Evolutionary conservation across 257 asterid genomes (phyloP), one percentile per base, ranked within the genome.

Genomic region (Pogostemon cablin): DNA sequence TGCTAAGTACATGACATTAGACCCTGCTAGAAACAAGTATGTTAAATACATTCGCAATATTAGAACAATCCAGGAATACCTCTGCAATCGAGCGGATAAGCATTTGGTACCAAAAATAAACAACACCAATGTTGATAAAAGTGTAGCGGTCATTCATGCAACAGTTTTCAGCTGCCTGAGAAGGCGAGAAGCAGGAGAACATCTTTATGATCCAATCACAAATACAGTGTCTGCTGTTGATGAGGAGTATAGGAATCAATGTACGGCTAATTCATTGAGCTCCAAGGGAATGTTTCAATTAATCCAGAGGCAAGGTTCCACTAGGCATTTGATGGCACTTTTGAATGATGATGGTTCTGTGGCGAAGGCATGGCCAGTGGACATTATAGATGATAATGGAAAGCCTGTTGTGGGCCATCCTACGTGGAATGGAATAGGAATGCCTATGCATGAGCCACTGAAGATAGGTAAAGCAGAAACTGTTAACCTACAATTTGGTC

Each of bases 321-420:
- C 79, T 12, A 79, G 99, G 85, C 97, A 88, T 76, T 52, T 95
- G 87, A 95, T 95, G 99, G 99, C 98, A 66, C 96, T 95, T 72
- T 49, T 95, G 76, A 95, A 91, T 67, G 69, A 82, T 57, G 99
- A 95, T 77, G 99, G 99, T 52, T 89, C 98, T 54, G 99, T 95
- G 80, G 98, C 98, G 0, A 95, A 87, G 86, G 98, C 98, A 8
- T 95, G 99, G 99, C 99, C 99, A 58, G 87, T 95, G 65, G 86
- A 92, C 75, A 77, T 81, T 0, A 38, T 83, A 15, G 88, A 78
- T 75, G 71, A 50, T 52, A 82, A 80, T 60, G 95, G 92, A 0
- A 84, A 65, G 74, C 82, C 92, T n/a, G 54, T 67, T 62, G 47
- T 72, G 63, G 89, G 82, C 38, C 75, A 55, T 71, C 77, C 71